phyloP scores from a whole-genome alignment of 2,329 filamentous ascomycete species.

The Colletotrichum phormii region DNA sequence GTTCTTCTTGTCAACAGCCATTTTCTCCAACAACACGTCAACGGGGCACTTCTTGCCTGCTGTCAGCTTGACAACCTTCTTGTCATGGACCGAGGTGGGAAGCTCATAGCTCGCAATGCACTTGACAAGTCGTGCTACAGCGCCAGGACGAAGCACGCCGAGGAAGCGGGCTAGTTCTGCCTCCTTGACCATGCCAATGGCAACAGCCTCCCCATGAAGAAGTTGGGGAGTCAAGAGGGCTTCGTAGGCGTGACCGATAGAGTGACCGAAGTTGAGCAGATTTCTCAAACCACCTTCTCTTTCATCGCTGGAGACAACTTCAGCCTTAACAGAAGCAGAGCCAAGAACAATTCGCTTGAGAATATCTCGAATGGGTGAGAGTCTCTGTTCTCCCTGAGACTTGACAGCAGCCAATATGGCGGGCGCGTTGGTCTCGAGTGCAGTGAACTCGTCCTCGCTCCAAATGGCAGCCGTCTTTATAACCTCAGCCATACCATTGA shows the following conservation, averaged over 20 bases:
- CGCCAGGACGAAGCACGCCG: slow-evolving; percentile 85
- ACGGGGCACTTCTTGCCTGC: slow-evolving; percentile 90
- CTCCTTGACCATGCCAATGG: slow-evolving; percentile 98
- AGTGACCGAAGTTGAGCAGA: slow-evolving; percentile 96
- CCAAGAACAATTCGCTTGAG: slow-evolving; percentile 86
- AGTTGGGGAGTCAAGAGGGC: slow-evolving; percentile 95
- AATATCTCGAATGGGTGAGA: slow-evolving; percentile 77
- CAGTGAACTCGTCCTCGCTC: slow-evolving; percentile 86
- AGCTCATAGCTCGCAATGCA: slow-evolving; percentile 95
- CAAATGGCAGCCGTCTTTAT: slow-evolving; percentile 98
- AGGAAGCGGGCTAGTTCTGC: slow-evolving; percentile 92
- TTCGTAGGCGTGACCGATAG: slow-evolving; percentile 96
- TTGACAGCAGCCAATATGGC: slow-evolving; percentile 80
- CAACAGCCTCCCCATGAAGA: slow-evolving; percentile 93
- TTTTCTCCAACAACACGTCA: slow-evolving; percentile 86
- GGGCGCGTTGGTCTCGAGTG: slow-evolving; percentile 84
- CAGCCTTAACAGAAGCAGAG: slow-evolving; percentile 92
- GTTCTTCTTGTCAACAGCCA: slow-evolving; percentile 99
- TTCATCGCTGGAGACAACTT: slow-evolving; percentile 94
- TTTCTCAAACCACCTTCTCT: slow-evolving; percentile 94
- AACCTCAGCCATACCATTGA: slow-evolving; percentile 99
- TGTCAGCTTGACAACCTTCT: slow-evolving; percentile 82
- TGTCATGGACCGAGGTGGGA: slow-evolving; percentile 86
- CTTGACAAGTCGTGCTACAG: slow-evolving; percentile 89
- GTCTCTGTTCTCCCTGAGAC: slow-evolving; percentile 61